Base-by-base conservation (phyloP, 768 basidiomycete genomes). In the Phanerochaete sordida region DNA sequence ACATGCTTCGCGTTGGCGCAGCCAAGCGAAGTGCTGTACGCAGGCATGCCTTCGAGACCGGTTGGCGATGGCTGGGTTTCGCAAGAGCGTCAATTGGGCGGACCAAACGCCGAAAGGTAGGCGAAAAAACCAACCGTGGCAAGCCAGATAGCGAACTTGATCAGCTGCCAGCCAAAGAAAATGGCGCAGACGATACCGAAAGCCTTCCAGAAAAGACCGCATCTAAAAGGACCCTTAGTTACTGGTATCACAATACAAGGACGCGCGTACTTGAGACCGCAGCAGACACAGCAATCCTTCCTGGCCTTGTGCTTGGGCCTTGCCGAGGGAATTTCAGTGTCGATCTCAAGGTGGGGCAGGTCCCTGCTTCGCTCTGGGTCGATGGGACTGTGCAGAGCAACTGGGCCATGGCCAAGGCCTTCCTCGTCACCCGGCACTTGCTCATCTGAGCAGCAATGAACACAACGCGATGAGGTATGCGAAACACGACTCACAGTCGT, bases 11-110 rank as follows among this genome's bases (percentile, higher is more conserved):
- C 78, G 48, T 75, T 62, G 9, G 72, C 63, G 67, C 84, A 86
- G 9, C 81, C 81, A 0, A 85, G 76, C 6, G 81, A 81, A 3
- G 70, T 76, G 69, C 81, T 78, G 72, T 78, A 86, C 27, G 68
- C 75, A 0, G 84, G 85, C 78, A 84, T 81, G n/a, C 71, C 68
- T 64, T 86, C 84, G 6, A 85, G 71, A 12, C 82, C 82, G 39
- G 81, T 80, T 1, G 79, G 78, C 0, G 75, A 65, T 37, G 78
- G 77, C 84, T 84, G 33, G n/a, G n/a, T n/a, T 5, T 62, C 21
- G 24, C 5, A 19, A 7, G 5, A 6, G 21, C 7, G 23, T 48
- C 47, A 48, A 16, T 23, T 24, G 23, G 7, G 5, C 19, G 23
- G 23, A 24, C 3, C 21, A 49, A 13, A 43, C 7, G 44, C 44